Conservation (phyloP, 2,329 filamentous ascomycete genomes). For the Dactylellina sp. region DNA sequence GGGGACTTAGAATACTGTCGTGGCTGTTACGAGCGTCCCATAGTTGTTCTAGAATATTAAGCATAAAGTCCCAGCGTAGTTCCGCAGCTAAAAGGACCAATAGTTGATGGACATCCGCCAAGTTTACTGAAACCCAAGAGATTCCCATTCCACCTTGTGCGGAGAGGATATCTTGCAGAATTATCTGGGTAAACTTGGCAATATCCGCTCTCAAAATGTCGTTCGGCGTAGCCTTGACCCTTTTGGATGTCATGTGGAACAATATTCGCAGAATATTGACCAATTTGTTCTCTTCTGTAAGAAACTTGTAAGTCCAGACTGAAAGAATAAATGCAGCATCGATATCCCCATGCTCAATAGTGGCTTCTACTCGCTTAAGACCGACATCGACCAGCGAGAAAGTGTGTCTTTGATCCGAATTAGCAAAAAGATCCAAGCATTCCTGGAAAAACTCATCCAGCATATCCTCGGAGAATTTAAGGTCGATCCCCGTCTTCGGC, state of each 20-base stretch:
- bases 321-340: constrained; percentile 45
- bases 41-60: constrained; percentile 39
- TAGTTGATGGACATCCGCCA: constrained; percentile 34
- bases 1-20: constrained; percentile 41
- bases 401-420: constrained; percentile 2
- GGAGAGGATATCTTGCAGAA: constrained; percentile 36
- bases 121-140: constrained; percentile 43
- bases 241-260: constrained; percentile 44
- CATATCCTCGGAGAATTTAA: constrained; percentile 52
- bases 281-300: constrained; percentile 41
- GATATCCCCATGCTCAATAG: constrained; percentile 25
- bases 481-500: constrained; percentile 31
- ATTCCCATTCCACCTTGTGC: constrained; percentile 33
- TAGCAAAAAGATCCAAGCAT: constrained; percentile 34
- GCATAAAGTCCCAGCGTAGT: constrained; percentile 41
- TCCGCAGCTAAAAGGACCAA: constrained; percentile 24
- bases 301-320: constrained; percentile 45
- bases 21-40: constrained; percentile 47
- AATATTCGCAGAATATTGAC: constrained; percentile 34
- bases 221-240: constrained; percentile 31
- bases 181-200: constrained; percentile 39
- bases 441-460: constrained; percentile 43
- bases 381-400: constrained; percentile 47
- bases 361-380: constrained; percentile 34
- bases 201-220: constrained; percentile 33